Evolutionary conservation across 2,329 filamentous ascomycete species (phyloP).

Genomic region (Pestalotiopsis sp.): DNA sequence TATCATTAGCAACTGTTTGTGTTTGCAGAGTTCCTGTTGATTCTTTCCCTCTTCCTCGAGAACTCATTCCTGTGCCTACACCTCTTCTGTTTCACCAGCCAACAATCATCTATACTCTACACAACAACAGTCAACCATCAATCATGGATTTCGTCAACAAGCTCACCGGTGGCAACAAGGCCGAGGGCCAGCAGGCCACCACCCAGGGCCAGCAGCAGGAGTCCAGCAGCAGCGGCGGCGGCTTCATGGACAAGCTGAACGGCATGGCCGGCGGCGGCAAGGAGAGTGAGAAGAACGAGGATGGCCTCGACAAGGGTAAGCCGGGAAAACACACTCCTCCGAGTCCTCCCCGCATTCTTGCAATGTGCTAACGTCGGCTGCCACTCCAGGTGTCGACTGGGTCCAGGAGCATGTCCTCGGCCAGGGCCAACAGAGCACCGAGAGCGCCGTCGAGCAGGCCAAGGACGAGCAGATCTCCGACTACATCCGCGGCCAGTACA

Average conservation of each 20-base stretch:
- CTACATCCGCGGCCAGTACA: constrained; percentile 71
- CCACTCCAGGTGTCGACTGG: constrained; percentile 65
- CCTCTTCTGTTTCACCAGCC: neutral
- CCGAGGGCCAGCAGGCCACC: constrained; percentile 11
- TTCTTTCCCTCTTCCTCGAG: no score
- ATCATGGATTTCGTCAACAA: constrained; percentile 59
- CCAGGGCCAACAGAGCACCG: constrained; percentile 70
- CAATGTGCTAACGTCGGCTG: neutral
- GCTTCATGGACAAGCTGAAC: constrained; percentile 72
- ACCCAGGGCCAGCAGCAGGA: constrained; percentile 39
- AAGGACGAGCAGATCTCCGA: constrained; percentile 81
- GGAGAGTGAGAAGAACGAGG: constrained; percentile 79
- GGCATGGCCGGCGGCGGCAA: constrained; percentile 68
- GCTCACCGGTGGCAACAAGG: constrained; percentile 40
- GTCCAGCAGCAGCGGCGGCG: constrained; percentile 48
- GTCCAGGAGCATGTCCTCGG: constrained; percentile 76
- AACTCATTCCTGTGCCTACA: neutral
- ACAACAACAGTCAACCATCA: neutral
- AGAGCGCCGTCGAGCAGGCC: constrained; percentile 73
- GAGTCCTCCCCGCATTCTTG: neutral
- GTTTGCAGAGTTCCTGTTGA: neutral
- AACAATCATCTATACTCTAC: neutral
- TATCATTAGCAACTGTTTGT: neutral
- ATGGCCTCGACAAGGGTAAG: constrained; percentile 77
- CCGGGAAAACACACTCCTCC: neutral